A percentile compares a stretch with the other conserved stretches of the same genome.
Evolutionary conservation across 768 basidiomycete species (phyloP).

Genomic region (Rhodosporidiobolus sp.): DNA sequence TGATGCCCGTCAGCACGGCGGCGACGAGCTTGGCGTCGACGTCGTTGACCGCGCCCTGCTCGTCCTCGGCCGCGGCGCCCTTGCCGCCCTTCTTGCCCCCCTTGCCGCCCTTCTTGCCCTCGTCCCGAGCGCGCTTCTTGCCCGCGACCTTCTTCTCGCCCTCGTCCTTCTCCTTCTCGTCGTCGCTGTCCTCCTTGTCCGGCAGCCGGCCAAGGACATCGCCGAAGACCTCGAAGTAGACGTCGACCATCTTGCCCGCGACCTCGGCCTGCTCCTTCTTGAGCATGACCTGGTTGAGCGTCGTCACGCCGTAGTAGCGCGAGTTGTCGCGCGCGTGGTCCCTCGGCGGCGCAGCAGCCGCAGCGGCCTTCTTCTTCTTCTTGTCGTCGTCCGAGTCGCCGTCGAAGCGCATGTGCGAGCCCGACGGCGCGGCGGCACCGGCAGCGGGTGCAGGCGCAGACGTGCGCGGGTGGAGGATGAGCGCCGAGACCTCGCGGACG

Average conservation of each 20-base stretch:
- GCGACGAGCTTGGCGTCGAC: slow-evolving; percentile 74
- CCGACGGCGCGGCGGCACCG: slow-evolving; percentile 49
- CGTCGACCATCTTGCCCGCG: slow-evolving; percentile 72
- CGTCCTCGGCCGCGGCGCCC: slow-evolving; percentile 51
- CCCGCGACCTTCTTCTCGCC: slow-evolving; percentile 30
- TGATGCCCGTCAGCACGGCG: slow-evolving; percentile 87
- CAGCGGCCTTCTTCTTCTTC: slow-evolving; percentile 51
- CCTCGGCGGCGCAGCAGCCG: slow-evolving; percentile 16
- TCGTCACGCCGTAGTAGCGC: slow-evolving; percentile 86
- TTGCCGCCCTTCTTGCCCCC: slow-evolving; percentile 35
- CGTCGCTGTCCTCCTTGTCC: slow-evolving; percentile 40
- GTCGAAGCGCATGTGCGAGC: slow-evolving; percentile 55
- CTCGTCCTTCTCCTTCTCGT: slow-evolving; percentile 8
- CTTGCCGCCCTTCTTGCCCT: slow-evolving; percentile 17
- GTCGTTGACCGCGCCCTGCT: slow-evolving; percentile 51
- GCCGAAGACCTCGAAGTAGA: slow-evolving; percentile 92
- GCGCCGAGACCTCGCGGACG: slow-evolving; percentile 75
- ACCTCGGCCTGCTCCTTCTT: slow-evolving; percentile 65
- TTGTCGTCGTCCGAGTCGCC: slow-evolving; percentile 39
- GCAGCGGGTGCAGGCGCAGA: slow-evolving; percentile 46
- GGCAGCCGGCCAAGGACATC: slow-evolving; percentile 65
- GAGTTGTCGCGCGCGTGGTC: slow-evolving; percentile 58
- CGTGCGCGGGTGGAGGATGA: slow-evolving; percentile 64
- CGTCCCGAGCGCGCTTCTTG: slow-evolving; percentile 31
- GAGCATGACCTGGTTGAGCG: slow-evolving; percentile 88